Conservation (phyloP, 2,329 filamentous ascomycete species). For the Fusarium sp. region DNA sequence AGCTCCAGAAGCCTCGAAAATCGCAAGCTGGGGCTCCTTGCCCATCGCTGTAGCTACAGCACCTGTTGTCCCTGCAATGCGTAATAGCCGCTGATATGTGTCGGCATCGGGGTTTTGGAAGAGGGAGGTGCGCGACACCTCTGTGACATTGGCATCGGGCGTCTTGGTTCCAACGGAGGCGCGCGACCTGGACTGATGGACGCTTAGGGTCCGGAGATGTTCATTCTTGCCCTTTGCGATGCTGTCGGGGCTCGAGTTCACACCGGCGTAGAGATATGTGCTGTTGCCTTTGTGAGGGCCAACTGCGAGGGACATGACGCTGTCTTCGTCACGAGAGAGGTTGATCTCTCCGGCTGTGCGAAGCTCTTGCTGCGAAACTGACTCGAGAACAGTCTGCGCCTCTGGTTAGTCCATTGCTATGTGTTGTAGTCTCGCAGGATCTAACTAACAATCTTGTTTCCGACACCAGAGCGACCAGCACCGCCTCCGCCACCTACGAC, state of each 20-base stretch:
- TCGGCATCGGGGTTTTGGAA: slow-evolving; percentile 61
- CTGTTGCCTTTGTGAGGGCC: slow-evolving; percentile 67
- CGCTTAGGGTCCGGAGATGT: slow-evolving; percentile 80
- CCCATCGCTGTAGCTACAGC: slow-evolving; percentile 82
- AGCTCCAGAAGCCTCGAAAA: slow-evolving; percentile 72
- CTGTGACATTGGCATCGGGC: slow-evolving; percentile 55
- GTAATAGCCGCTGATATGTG: slow-evolving; percentile 67
- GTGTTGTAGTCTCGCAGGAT: neutral
- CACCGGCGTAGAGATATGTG: slow-evolving; percentile 72
- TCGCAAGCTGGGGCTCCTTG: slow-evolving; percentile 77
- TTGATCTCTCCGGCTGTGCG: slow-evolving; percentile 76
- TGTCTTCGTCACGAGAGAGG: slow-evolving; percentile 86
- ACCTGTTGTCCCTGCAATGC: slow-evolving; percentile 72
- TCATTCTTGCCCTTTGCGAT: slow-evolving; percentile 80
- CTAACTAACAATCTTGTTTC: slow-evolving; percentile 82
- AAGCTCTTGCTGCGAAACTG: slow-evolving; percentile 70
- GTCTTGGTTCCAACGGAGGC: slow-evolving; percentile 44
- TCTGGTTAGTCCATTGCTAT: slow-evolving; percentile 20
- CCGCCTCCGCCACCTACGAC: slow-evolving; percentile 90
- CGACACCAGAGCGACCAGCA: slow-evolving; percentile 79
- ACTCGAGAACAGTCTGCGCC: slow-evolving; percentile 73
- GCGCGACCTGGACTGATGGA: slow-evolving; percentile 56
- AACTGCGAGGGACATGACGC: slow-evolving; percentile 81
- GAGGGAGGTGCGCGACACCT: slow-evolving; percentile 61
- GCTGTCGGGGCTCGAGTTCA: slow-evolving; percentile 81